Conservation (phyloP, 2,329 filamentous ascomycete genomes). For the Colletotrichum theobromicola region DNA sequence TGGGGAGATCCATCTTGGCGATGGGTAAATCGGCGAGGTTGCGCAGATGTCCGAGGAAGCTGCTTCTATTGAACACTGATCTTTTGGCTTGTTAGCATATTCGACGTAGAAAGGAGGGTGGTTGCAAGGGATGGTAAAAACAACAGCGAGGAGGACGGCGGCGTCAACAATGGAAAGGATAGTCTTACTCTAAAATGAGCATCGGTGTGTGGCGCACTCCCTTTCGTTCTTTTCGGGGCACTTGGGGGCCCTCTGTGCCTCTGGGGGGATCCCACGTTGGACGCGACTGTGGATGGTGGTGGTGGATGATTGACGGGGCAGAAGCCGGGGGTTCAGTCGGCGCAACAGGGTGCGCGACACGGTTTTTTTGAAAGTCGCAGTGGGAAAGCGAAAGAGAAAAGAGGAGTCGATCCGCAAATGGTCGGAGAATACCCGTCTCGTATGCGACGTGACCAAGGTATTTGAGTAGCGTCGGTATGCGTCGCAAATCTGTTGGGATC, state of each 20-base stretch:
- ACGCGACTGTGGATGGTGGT: background rate
- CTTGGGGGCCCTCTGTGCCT: background rate
- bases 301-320: background rate
- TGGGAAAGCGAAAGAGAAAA: background rate
- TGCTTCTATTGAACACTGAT: slow-evolving; percentile 27
- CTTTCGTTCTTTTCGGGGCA: background rate
- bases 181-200: slow-evolving; percentile 34
- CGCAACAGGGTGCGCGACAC: background rate
- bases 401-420: slow-evolving; percentile 1
- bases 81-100: slow-evolving; percentile 1
- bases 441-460: background rate
- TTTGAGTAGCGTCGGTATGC: background rate
- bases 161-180: background rate
- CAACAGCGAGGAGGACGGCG: background rate
- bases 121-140: background rate
- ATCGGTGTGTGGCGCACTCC: slow-evolving; percentile 24
- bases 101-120: background rate
- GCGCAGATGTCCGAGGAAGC: slow-evolving; percentile 33
- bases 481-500: slow-evolving; percentile 5
- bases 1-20: slow-evolving; percentile 12
- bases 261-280: background rate
- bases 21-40: slow-evolving; percentile 28
- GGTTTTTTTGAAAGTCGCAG: background rate
- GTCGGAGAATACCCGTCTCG: slow-evolving; percentile 2
- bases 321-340: background rate